These are phyloP conservation scores for Boletellus emodensis DNA, from an alignment of 768 basidiomycete genomes.

Conservation along the genomic window DNA sequence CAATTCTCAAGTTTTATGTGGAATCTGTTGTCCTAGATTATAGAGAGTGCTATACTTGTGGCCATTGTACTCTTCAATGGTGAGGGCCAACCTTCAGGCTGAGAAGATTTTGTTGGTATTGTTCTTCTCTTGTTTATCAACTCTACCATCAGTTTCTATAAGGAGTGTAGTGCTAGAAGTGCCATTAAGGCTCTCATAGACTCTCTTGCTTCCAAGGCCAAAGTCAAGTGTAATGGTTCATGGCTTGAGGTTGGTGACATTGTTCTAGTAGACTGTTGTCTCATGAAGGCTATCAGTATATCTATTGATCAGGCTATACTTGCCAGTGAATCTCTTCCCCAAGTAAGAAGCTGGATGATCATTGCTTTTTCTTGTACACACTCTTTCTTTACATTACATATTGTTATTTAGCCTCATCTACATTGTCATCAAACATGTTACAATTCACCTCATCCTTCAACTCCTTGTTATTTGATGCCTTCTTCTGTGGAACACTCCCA, in stretches of 20 bases:
- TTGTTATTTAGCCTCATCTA: neutral
- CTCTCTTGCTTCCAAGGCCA: constrained; percentile 96
- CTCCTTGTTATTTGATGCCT: no score
- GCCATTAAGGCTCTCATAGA: constrained; percentile 99
- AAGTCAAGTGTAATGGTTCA: constrained; percentile 77
- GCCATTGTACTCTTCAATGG: constrained; percentile 97
- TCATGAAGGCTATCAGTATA: constrained; percentile 94
- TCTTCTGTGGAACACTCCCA: no score
- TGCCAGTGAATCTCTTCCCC: constrained; percentile 94
- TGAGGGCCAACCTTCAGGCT: constrained; percentile 80
- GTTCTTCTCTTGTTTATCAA: constrained; percentile 88
- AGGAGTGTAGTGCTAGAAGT: constrained; percentile 95
- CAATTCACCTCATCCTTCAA: no score
- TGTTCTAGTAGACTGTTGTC: constrained; percentile 96
- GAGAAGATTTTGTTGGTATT: constrained; percentile 98
- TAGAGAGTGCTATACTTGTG: constrained; percentile 94
- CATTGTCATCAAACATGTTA: no score
- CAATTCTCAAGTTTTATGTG: constrained; percentile 98
- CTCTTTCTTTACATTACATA: neutral
- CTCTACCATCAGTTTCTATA: constrained; percentile 97
- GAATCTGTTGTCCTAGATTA: constrained; percentile 99
- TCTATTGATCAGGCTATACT: constrained; percentile 98
- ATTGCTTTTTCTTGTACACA: constrained; percentile 96
- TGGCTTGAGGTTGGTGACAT: constrained; percentile 99
- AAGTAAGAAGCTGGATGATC: constrained; percentile 90